These are phyloP conservation scores for Seminavis robusta DNA, from an alignment of 108 stramenopile genomes.

Conservation along the genomic window DNA sequence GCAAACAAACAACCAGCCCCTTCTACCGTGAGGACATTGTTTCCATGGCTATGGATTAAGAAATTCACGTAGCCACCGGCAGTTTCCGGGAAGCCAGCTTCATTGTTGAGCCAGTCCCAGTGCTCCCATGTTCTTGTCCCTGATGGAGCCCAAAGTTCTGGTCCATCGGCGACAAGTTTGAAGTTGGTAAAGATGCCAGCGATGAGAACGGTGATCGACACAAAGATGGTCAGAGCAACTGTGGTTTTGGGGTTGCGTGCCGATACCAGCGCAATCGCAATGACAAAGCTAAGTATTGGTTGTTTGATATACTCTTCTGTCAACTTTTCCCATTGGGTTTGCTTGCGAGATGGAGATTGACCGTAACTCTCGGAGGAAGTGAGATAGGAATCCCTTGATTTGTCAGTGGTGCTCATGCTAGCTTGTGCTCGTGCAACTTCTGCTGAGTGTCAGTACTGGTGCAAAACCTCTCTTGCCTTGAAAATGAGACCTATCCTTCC, in stretches of 20 bases:
- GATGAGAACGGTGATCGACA: not conserved
- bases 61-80: not conserved
- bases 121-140: not conserved
- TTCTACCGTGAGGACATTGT: slow-evolving; percentile 10
- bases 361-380: too few relatives aligned
- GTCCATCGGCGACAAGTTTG: slow-evolving; percentile 1
- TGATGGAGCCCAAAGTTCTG: slow-evolving; percentile 2
- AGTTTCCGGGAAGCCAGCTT: slow-evolving; percentile 9
- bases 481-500: too few relatives aligned
- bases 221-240: not conserved
- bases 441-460: too few relatives aligned
- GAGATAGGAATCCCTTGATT: too few relatives aligned
- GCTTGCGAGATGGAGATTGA: too few relatives aligned
- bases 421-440: too few relatives aligned
- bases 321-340: too few relatives aligned
- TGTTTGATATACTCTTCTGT: too few relatives aligned
- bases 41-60: slow-evolving; percentile 16
- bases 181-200: slow-evolving; percentile 13
- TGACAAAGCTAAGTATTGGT: too few relatives aligned
- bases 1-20: slow-evolving; percentile 8
- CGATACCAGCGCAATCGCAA: too few relatives aligned
- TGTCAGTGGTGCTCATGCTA: too few relatives aligned
- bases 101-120: slow-evolving; percentile 7
- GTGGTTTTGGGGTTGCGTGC: slow-evolving; percentile 3
- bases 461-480: too few relatives aligned